Conservation (phyloP, 768 basidiomycete genomes). For the Tremella yokohamensis region DNA sequence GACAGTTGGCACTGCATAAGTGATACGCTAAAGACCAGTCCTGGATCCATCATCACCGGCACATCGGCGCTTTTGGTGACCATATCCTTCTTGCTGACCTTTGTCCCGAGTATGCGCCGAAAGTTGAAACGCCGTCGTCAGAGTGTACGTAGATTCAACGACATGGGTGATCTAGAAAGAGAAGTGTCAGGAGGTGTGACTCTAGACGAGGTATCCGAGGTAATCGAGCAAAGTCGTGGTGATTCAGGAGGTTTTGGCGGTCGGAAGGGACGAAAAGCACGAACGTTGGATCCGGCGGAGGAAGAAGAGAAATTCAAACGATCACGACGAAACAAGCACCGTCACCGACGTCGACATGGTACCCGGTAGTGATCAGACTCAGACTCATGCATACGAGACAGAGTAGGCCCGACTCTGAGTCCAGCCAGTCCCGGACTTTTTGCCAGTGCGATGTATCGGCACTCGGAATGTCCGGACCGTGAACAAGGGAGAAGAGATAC, state of each 20-base stretch:
- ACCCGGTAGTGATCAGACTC: too few species aligned
- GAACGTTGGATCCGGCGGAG: not conserved
- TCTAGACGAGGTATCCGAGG: not conserved
- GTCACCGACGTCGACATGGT: too few species aligned
- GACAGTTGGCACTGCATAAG: not conserved
- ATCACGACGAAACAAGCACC: too few species aligned
- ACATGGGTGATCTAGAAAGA: constrained; percentile 14
- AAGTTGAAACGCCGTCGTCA: constrained; percentile 17
- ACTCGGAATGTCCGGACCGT: too few species aligned
- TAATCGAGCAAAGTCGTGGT: not conserved
- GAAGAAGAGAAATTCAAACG: too few species aligned
- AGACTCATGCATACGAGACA: too few species aligned
- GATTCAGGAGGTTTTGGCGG: not conserved
- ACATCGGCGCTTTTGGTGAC: constrained; percentile 13
- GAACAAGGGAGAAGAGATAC: too few species aligned
- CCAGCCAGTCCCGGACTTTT: too few species aligned
- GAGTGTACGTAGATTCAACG: constrained; percentile 12
- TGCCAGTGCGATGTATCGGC: too few species aligned
- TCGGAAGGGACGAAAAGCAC: not conserved
- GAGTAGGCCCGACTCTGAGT: too few species aligned
- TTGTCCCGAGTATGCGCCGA: constrained; percentile 17
- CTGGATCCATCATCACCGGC: constrained; percentile 13
- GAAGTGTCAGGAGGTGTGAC: not conserved
- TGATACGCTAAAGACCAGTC: constrained; percentile 3
- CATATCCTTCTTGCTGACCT: constrained; percentile 19